These are phyloP conservation scores for Medicago ruthenica DNA, from an alignment of 306 rosid genomes.

Conservation along the genomic window DNA sequence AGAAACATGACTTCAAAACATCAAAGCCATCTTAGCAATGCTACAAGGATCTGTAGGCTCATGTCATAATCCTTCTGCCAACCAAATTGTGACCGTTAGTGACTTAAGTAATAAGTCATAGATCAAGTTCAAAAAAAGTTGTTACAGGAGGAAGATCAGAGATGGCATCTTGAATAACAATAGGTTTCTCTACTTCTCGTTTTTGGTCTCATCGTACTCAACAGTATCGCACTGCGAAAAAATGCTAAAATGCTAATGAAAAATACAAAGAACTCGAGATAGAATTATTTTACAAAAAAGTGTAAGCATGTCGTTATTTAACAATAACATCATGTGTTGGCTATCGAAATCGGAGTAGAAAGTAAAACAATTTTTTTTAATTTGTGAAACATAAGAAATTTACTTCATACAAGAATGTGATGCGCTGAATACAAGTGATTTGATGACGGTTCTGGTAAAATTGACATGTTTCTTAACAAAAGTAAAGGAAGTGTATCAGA, in stretches of 20 bases:
- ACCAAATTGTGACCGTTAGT: too few species aligned
- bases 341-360: conserved; percentile 84
- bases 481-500: neutral
- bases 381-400: conserved; percentile 23
- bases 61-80: too few species aligned
- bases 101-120: too few species aligned
- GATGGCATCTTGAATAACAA: conserved; percentile 85
- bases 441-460: neutral
- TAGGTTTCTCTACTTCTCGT: conserved; percentile 70
- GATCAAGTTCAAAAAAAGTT: too few species aligned
- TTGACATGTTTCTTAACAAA: conserved; percentile 16
- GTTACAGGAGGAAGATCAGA: too few species aligned
- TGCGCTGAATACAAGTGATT: conserved; percentile 2
- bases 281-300: neutral
- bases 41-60: too few species aligned
- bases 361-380: conserved; percentile 20
- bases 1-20: too few species aligned
- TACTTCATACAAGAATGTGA: conserved; percentile 1
- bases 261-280: conserved; percentile 14
- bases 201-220: conserved; percentile 85
- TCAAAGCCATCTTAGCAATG: too few species aligned
- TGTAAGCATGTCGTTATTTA: conserved; percentile 62
- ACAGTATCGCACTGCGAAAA: conserved; percentile 84
- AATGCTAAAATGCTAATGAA: conserved; percentile 35
- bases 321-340: conserved; percentile 90